phyloP scores from a whole-genome alignment of 2,329 filamentous ascomycete genomes.

The Ophiostoma ulmi region DNA sequence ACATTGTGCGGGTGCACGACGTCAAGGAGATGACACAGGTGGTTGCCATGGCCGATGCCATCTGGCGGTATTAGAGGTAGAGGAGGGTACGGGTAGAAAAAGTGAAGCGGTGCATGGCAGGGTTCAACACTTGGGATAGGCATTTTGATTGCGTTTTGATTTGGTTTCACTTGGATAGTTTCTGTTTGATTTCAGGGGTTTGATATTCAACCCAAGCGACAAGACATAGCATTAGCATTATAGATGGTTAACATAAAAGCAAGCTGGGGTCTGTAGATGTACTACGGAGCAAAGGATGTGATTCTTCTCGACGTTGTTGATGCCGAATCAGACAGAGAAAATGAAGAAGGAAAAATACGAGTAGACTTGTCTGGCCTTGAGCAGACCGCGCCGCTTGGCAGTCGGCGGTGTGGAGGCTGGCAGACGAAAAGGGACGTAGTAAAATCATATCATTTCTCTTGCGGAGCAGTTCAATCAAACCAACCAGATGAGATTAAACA shows the following conservation, averaged over 20 bases:
- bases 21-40: conserved; percentile 80
- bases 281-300: neutral
- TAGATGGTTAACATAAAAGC: neutral
- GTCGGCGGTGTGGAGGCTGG: conserved; percentile 6
- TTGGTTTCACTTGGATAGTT: neutral
- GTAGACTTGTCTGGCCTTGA: neutral
- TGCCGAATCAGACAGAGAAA: neutral
- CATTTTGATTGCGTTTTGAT: neutral
- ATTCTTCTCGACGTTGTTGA: neutral
- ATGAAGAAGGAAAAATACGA: neutral
- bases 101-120: neutral
- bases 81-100: neutral
- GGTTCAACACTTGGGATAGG: conserved; percentile 1
- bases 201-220: neutral
- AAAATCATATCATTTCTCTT: neutral
- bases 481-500: too few species aligned
- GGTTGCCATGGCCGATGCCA: conserved; percentile 84
- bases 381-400: neutral
- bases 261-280: neutral
- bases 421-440: neutral
- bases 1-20: conserved; percentile 91
- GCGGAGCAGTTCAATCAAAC: neutral
- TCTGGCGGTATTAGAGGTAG: conserved; percentile 55
- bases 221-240: neutral
- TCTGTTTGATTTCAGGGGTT: neutral